Base-by-base conservation (phyloP, 805 yeast species). In the Deakozyma indianensis region DNA sequence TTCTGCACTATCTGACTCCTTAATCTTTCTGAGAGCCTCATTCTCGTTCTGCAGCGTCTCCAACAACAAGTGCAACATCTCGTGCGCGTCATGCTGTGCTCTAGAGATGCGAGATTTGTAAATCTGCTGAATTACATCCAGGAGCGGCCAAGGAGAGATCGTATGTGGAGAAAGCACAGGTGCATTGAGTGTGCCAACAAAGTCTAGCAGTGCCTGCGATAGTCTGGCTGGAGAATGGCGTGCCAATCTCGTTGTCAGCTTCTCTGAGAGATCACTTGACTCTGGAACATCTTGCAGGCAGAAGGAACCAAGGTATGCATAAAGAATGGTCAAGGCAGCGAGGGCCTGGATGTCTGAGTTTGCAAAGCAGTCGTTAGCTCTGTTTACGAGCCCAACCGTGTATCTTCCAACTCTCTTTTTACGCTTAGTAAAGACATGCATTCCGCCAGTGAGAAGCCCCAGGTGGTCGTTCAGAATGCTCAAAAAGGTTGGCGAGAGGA, bases 11-110 rank as follows among this genome's bases (percentile, higher is more conserved):
- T 23, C 35, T 3, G 35, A 46, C 23, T 40, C 44, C 18, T 32
- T 24, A n/a, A 18, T 21, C 41, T 48, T 46, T 22, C 23, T 38
- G 21, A 50, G 45, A 14, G 48, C 44, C 29, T 65, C 54, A 51
- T 74, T 69, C 57, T 90, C 96, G 45, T 70, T 71, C 43, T 81
- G 78, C 43, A 92, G 65, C 0, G 90, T 79, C 55, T 88, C 95
- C 21, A 90, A 64, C 20, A 88, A 70, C 44, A 85, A 63, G 58
- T 86, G 95, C 24, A 90, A 73, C 51, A 92, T 69, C 56, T 90
- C 98, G 55, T 92, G 96, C 0, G 97, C 96, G 64, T 90, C 98
- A 56, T 90, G 95, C 60, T 92, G 98, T 41, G 75, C 75, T 28
- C 82, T 66, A 2, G 94, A 79, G 23, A 92, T 79, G 51, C 75